phyloP scores from a whole-genome alignment of 257 asterid genomes.

The Plantago elongata region DNA sequence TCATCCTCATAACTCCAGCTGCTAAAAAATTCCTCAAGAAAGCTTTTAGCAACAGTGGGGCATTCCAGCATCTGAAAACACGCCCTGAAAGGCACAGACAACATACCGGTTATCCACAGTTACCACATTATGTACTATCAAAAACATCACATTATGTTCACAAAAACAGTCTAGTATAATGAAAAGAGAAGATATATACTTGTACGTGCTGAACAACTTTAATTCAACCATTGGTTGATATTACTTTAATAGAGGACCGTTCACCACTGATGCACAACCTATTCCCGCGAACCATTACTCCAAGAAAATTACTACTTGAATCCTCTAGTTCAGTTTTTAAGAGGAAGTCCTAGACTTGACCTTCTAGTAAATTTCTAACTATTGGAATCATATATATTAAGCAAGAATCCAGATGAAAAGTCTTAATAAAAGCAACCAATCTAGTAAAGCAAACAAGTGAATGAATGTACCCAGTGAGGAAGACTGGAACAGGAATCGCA shows the following conservation, averaged over 20 bases:
- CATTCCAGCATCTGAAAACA: conserved; percentile 61
- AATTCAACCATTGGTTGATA: too few relatives aligned
- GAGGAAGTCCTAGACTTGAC: too few relatives aligned
- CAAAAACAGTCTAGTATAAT: too few relatives aligned
- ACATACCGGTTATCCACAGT: conserved; percentile 14
- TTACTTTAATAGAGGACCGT: too few relatives aligned
- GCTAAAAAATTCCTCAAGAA: conserved; percentile 64
- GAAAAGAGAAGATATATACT: neutral
- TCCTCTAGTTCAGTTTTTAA: too few relatives aligned
- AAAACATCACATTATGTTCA: too few relatives aligned
- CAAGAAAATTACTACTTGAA: too few relatives aligned
- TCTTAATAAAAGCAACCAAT: neutral
- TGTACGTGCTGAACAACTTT: neutral
- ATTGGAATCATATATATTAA: neutral
- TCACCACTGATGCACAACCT: too few relatives aligned
- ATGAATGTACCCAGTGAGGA: conserved; percentile 55
- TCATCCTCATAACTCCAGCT: conserved; percentile 53
- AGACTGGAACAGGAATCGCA: conserved; percentile 58
- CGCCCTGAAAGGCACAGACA: conserved; percentile 35
- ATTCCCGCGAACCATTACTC: too few relatives aligned
- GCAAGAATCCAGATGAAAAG: neutral
- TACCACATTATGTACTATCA: neutral
- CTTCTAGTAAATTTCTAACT: too few relatives aligned
- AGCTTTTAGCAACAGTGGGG: conserved; percentile 43
- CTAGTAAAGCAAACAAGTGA: too few relatives aligned